These are phyloP conservation scores for Margaritispora aquatica DNA, from an alignment of 495 filamentous ascomycete species.

Conservation along the genomic window DNA sequence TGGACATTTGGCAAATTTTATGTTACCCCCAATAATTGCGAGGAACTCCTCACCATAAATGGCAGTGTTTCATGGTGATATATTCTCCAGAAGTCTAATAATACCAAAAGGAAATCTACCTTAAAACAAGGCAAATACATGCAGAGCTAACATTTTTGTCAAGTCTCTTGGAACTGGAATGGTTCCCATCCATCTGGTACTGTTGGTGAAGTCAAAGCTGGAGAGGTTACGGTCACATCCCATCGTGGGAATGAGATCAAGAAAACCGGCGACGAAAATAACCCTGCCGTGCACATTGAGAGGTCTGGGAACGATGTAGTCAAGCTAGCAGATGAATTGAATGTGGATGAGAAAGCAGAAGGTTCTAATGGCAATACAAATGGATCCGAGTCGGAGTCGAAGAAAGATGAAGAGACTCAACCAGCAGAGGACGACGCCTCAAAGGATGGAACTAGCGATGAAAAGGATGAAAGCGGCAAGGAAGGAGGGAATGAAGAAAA, in stretches of 20 bases:
- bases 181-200: constrained; percentile 45
- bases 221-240: constrained; percentile 49
- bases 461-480: constrained; percentile 22
- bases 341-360: constrained; percentile 32
- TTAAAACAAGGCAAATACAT: not conserved
- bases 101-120: not conserved
- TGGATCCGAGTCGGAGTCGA: constrained; percentile 10
- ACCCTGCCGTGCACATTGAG: constrained; percentile 52
- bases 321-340: constrained; percentile 49
- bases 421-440: constrained; percentile 26
- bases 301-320: constrained; percentile 59
- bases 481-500: constrained; percentile 24
- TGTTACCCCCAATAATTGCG: no score
- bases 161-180: constrained; percentile 56
- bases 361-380: not conserved
- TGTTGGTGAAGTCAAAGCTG: constrained; percentile 49
- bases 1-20: no score
- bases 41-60: no score
- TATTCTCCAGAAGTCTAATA: not conserved
- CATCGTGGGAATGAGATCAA: constrained; percentile 56
- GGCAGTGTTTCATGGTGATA: no score
- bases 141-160: not conserved
- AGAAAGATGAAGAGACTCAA: constrained; percentile 14
- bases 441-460: constrained; percentile 18
- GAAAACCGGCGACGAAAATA: constrained; percentile 47